phyloP scores from a whole-genome alignment of 805 yeast genomes.

The Teunomyces lycoperdinae region DNA sequence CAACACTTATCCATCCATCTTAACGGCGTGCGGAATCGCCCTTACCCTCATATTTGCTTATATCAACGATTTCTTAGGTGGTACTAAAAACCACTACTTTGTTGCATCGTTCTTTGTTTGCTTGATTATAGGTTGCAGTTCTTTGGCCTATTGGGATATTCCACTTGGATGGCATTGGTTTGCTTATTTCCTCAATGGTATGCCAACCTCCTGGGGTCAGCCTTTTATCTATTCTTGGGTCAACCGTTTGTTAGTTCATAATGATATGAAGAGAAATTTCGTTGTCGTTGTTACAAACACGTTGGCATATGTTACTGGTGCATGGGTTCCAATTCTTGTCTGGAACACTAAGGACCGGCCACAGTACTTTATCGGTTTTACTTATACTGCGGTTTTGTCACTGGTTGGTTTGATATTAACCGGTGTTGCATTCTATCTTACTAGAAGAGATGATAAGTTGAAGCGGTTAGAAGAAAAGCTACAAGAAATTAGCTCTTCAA shows the following conservation, averaged over 20 bases:
- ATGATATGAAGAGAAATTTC: slow-evolving; percentile 41
- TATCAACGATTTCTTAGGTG: slow-evolving; percentile 30
- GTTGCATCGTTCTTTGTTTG: slow-evolving; percentile 36
- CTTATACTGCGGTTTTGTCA: slow-evolving; percentile 18
- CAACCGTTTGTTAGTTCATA: slow-evolving; percentile 42
- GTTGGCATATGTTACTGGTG: slow-evolving; percentile 37
- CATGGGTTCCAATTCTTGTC: slow-evolving; percentile 38
- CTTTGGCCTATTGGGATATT: slow-evolving; percentile 47
- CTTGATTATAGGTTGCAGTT: slow-evolving; percentile 40
- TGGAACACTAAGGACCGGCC: slow-evolving; percentile 39
- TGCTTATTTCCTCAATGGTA: slow-evolving; percentile 45
- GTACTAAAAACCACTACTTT: slow-evolving; percentile 34
- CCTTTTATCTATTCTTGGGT: slow-evolving; percentile 59
- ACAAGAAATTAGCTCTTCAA: neutral
- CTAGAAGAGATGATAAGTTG: slow-evolving; percentile 22
- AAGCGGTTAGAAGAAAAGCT: neutral
- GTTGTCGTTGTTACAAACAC: slow-evolving; percentile 38
- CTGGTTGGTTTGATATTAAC: slow-evolving; percentile 31
- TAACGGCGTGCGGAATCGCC: slow-evolving; percentile 35
- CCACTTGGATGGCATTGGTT: slow-evolving; percentile 50
- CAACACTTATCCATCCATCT: slow-evolving; percentile 30
- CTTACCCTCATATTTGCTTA: slow-evolving; percentile 32
- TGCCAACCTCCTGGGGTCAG: slow-evolving; percentile 52
- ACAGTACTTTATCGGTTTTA: slow-evolving; percentile 29
- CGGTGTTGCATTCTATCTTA: slow-evolving; percentile 20